A percentile compares a stretch with the other conserved stretches of the same genome.
Conservation (phyloP, 1,284 basidiomycete species). For the Cryptococcus jaspeensis region DNA sequence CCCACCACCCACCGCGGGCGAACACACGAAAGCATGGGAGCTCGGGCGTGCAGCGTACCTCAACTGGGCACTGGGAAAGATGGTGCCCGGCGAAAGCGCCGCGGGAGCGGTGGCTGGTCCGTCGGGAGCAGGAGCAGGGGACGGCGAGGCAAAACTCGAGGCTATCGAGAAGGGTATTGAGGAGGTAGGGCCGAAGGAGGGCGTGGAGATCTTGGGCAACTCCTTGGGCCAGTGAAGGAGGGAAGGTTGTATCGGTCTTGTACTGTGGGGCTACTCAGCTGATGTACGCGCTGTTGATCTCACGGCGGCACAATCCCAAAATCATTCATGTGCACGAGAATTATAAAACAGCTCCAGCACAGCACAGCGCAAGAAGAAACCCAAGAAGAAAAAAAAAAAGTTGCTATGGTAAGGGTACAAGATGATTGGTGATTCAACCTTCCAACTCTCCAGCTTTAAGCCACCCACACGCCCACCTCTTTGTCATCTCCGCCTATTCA, state of each 20-base stretch:
- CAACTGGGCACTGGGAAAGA: constrained; percentile 45
- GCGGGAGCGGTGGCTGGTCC: constrained; percentile 2
- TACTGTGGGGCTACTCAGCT: too few relatives aligned
- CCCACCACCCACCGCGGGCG: not conserved
- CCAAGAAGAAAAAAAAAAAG: too few relatives aligned
- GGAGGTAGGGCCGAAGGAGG: constrained; percentile 20
- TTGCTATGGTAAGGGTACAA: too few relatives aligned
- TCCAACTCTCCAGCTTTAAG: too few relatives aligned
- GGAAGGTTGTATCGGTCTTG: not conserved
- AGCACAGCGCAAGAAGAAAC: too few relatives aligned
- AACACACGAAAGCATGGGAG: constrained; percentile 44
- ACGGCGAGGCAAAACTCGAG: constrained; percentile 13
- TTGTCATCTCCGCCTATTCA: too few relatives aligned
- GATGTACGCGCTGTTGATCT: too few relatives aligned
- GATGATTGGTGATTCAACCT: too few relatives aligned
- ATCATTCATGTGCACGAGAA: too few relatives aligned
- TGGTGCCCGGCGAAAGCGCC: constrained; percentile 14
- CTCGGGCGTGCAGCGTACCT: constrained; percentile 49
- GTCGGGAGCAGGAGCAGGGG: not conserved
- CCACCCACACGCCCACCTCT: too few relatives aligned
- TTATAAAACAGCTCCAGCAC: too few relatives aligned
- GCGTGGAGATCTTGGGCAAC: constrained; percentile 11
- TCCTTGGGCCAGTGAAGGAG: not conserved
- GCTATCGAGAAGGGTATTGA: constrained; percentile 20
- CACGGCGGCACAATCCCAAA: too few relatives aligned